Percentiles rank a stretch among this genome's conserved stretches.
Evolutionary conservation across 257 asterid species (phyloP).

Genomic region (Solanum ossicruentum): DNA sequence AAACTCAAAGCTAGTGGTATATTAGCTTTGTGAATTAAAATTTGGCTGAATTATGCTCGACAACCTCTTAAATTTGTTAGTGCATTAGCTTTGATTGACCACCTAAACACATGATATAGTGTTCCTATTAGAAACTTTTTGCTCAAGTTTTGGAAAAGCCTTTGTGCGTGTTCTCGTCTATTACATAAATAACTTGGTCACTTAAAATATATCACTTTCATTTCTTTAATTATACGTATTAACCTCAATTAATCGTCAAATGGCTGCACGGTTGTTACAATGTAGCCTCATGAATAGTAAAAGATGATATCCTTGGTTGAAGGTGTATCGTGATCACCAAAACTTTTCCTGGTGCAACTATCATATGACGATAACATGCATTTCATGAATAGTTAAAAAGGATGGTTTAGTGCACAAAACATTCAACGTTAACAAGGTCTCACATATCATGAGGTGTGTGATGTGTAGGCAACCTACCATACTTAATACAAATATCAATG

Average conservation of each 20-base stretch:
- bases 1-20: no score
- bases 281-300: no score
- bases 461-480: background rate
- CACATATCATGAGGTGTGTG: no score
- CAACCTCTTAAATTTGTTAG: background rate
- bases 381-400: background rate
- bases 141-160: background rate
- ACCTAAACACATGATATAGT: background rate
- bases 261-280: background rate
- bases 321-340: background rate
- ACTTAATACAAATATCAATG: background rate
- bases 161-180: background rate
- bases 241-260: background rate
- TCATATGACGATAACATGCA: background rate
- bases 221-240: no score
- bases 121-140: background rate
- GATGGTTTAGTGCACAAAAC: background rate
- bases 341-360: background rate
- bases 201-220: no score
- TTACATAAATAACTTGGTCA: no score
- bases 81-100: background rate
- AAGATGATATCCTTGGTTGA: background rate
- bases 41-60: background rate
- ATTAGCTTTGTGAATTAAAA: background rate
- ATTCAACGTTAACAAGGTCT: accelerated